Percentiles rank a stretch among this genome's conserved stretches.
phyloP scores from a whole-genome alignment of 345 rosid species.

The Firmiana major region DNA sequence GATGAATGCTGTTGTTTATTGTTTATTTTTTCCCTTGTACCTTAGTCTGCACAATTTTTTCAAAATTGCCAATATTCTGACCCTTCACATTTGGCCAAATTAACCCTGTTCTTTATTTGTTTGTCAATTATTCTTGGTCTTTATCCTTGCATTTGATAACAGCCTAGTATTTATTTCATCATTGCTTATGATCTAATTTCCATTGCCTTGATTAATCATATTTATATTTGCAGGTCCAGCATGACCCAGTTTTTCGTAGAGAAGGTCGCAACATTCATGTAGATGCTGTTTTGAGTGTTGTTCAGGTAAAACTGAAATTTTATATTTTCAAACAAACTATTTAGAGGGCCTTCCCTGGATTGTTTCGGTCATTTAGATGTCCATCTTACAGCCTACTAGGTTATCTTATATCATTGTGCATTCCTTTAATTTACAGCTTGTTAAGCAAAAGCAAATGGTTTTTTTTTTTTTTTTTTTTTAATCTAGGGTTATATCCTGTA shows the following conservation, averaged over 20 bases:
- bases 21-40: not conserved
- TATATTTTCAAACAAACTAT: not conserved
- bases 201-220: not conserved
- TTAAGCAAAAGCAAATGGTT: not conserved
- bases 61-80: not conserved
- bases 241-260: conserved; percentile 95
- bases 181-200: not conserved
- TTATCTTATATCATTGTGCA: not conserved
- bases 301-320: conserved; percentile 53
- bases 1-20: not conserved
- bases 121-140: not conserved
- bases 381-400: not conserved
- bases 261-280: conserved; percentile 90
- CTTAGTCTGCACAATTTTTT: not conserved
- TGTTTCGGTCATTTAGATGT: not conserved
- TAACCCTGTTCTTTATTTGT: not conserved
- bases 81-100: not conserved
- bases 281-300: conserved; percentile 68
- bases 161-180: not conserved
- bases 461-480: not conserved
- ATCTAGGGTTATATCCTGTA: not conserved
- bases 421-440: not conserved
- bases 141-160: not conserved
- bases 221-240: conserved; percentile 56
- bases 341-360: not conserved